Percentiles rank a stretch among this genome's conserved stretches.
These are phyloP conservation scores for Fulvia fulva DNA, from an alignment of 2,329 filamentous ascomycete genomes.

Conservation along the genomic window DNA sequence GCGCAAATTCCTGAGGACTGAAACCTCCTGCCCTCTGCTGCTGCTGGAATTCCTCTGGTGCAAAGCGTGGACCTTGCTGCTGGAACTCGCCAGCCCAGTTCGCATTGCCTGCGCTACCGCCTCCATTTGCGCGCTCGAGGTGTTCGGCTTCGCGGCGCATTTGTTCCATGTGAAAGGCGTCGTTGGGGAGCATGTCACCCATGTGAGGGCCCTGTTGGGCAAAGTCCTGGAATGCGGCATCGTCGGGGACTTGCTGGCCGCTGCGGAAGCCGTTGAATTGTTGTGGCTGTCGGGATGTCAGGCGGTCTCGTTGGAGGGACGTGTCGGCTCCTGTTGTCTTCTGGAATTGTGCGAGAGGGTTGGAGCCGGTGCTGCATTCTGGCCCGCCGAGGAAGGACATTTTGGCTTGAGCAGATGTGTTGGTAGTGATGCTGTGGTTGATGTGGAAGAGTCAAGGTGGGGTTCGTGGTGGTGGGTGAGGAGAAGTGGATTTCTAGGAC, in stretches of 20 bases:
- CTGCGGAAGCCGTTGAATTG: constrained; percentile 32
- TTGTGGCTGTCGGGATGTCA: constrained; percentile 40
- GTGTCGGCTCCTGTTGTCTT: constrained; percentile 97
- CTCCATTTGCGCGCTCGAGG: constrained; percentile 22
- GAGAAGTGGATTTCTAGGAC: not conserved
- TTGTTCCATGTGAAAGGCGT: constrained; percentile 64
- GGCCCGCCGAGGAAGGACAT: constrained; percentile 97
- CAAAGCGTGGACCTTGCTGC: constrained; percentile 25
- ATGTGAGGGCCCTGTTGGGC: constrained; percentile 70
- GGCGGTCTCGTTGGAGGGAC: constrained; percentile 83
- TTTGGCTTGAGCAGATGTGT: not conserved
- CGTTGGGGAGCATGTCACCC: constrained; percentile 49
- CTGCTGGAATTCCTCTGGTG: constrained; percentile 25
- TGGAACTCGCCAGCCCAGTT: constrained; percentile 34
- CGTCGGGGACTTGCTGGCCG: constrained; percentile 25
- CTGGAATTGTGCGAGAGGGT: constrained; percentile 94
- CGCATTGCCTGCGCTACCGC: constrained; percentile 22
- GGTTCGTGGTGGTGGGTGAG: not conserved
- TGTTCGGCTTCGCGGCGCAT: constrained; percentile 61
- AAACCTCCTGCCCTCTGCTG: constrained; percentile 49
- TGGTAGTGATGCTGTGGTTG: not conserved
- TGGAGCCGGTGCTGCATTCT: constrained; percentile 93
- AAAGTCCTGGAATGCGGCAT: constrained; percentile 56
- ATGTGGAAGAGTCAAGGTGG: not conserved
- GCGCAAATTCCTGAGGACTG: constrained; percentile 78